Base-by-base conservation (phyloP, 495 filamentous ascomycete genomes). In the Trichoderma reesei region DNA sequence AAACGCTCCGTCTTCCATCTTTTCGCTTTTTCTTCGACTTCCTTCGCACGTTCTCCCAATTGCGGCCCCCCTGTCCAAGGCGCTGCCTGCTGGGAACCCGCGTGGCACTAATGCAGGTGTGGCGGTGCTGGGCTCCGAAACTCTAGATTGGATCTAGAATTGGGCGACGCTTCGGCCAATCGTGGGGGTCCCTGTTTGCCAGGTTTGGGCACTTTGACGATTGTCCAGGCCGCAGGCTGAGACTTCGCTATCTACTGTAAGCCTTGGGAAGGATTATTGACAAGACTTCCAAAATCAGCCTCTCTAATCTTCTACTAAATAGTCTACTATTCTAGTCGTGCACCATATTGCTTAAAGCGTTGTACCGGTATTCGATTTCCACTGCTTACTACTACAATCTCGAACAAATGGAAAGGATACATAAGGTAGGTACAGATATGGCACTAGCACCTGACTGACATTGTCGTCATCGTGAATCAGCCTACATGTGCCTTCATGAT, bases 61-160 rank as follows among this genome's bases (percentile, higher is more conserved):
- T 33, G 26, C 10, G 26, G 26, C 26, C 51, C 51, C 51, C 51
- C 51, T 56, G 31, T 34, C 51, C 26, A 26, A 34, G 33, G 51
- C 51, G 31, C 51, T 34, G 26, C 51, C 34, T 31, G 31, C 51
- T 56, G 51, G 51, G 51, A 56, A 34, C 51, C 51, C 51, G 51
- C 51, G 51, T 56, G 51, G 51, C 51, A 56, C 51, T 56, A 56
- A 56, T 56, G 51, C 51, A 56, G 51, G 51, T 56, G 51, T 56
- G 51, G 51, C 51, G 51, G 51, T 56, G 51, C 51, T 56, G 51
- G 51, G 51, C 31, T 34, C 51, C 51, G 51, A 56, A 56, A 56
- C 51, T 56, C 51, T 56, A 56, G 51, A 56, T 56, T 56, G 33
- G 51, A 56, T 56, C 51, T 56, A 56, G 51, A 56, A 56, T 18